A percentile compares a stretch with the other conserved stretches of the same genome.
Evolutionary conservation across 805 yeast species (phyloP).

Genomic region (Yamadazyma tumulicola): DNA sequence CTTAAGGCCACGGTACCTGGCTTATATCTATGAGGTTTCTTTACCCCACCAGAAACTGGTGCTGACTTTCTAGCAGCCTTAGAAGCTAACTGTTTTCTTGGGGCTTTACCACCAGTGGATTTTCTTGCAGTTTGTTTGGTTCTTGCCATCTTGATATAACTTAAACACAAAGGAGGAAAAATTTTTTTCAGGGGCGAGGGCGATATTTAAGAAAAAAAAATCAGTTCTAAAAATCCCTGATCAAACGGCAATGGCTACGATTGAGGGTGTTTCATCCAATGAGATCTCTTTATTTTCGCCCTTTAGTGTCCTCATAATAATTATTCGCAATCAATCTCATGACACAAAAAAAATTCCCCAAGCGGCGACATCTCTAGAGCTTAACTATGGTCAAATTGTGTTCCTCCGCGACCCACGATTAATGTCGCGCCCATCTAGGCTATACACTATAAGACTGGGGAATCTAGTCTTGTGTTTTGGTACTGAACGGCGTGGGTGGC

Average conservation of each 20-base stretch:
- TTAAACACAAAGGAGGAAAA: neutral
- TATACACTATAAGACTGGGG: no score
- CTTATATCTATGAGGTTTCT: slow-evolving; percentile 49
- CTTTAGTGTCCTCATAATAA: no score
- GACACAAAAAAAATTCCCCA: no score
- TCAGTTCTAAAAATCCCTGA: no score
- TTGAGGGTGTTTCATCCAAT: neutral
- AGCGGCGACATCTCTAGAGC: no score
- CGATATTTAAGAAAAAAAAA: neutral
- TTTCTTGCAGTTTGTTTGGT: slow-evolving; percentile 48
- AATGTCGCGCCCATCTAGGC: no score
- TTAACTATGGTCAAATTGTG: no score
- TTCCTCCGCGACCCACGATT: no score
- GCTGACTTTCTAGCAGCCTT: slow-evolving; percentile 49
- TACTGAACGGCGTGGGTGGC: no score
- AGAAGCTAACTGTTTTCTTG: slow-evolving; percentile 48
- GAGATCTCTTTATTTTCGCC: neutral
- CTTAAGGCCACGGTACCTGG: slow-evolving; percentile 49
- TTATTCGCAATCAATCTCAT: no score
- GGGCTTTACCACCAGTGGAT: slow-evolving; percentile 49
- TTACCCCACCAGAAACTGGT: slow-evolving; percentile 46
- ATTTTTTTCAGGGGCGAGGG: neutral
- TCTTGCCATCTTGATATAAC: slow-evolving; percentile 34
- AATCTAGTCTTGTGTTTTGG: no score
- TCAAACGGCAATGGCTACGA: neutral